These are phyloP conservation scores for Gracilaria vermiculophylla DNA, from an alignment of 23 red algal genomes.

Conservation along the genomic window DNA sequence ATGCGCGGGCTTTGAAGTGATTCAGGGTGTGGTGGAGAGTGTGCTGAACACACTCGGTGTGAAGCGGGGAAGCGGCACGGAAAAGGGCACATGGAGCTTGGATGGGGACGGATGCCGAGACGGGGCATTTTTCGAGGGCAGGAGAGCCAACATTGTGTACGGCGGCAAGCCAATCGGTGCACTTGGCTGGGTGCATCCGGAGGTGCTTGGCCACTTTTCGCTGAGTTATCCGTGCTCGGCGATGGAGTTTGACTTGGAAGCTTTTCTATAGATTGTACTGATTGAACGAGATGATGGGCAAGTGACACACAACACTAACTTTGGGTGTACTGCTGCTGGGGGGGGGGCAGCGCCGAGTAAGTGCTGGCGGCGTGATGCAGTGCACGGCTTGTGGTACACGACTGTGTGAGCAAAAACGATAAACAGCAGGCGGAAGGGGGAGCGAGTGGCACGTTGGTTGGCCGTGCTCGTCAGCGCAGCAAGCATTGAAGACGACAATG, in stretches of 20 bases:
- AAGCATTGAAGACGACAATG: too few species aligned
- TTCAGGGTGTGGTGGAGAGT: constrained; percentile 84
- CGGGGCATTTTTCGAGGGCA: constrained; percentile 83
- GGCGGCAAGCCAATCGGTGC: constrained; percentile 50
- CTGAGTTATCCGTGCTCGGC: constrained; percentile 86
- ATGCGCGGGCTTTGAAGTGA: constrained; percentile 91
- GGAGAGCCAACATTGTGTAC: constrained; percentile 79
- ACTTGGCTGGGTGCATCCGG: constrained; percentile 96
- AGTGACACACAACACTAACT: background rate
- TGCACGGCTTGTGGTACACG: too few species aligned
- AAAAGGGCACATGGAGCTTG: constrained; percentile 34
- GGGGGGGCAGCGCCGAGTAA: too few species aligned
- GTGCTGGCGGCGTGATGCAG: too few species aligned
- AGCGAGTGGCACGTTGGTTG: too few species aligned
- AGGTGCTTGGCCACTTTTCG: constrained; percentile 89
- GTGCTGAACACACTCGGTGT: constrained; percentile 74
- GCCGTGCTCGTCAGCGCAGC: too few species aligned
- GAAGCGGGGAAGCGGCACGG: background rate
- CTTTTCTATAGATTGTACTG: constrained; percentile 55
- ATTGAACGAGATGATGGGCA: background rate
- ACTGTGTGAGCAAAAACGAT: too few species aligned
- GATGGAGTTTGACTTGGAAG: constrained; percentile 89
- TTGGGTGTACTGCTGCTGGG: too few species aligned
- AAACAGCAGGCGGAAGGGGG: background rate
- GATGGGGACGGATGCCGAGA: constrained; percentile 65